Evolutionary conservation across 371 early-diverging fungal species (phyloP), one percentile per base, ranked within the genome.

Genomic region (Lichtheimia hyalospora): DNA sequence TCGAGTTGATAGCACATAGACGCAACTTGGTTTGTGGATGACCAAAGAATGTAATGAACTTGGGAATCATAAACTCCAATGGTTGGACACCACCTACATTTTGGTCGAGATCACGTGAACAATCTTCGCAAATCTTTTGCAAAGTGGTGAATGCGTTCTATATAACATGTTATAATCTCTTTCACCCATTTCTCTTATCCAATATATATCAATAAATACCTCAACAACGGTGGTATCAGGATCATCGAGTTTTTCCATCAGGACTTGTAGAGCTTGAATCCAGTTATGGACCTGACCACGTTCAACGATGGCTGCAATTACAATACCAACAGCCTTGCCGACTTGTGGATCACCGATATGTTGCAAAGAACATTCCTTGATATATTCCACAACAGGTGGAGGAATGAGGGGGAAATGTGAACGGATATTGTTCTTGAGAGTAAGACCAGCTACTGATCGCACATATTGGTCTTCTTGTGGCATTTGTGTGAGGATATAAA

Each of bases 101-200:
- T 57, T 79, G 73, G 57, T 92, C 91, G 23, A 98, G 84, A 50
- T 92, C 89, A 25, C 80, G 83, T 51, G 89, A 73, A 50, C 87
- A 90, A 69, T 96, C 98, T 69, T 97, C 97, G 75, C 96, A 96
- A 62, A 96, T 91, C 77, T 93, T 95, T 70, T 86, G 82, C 59
- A 97, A 72, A 8, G 95, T 92, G 50, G 86, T 85, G 68, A 94
- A 92, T 18, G 93, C 84, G 52, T 92, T 90, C 92, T 93, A 75
- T 12, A 49, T 13, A 46, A 25, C 16, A 5, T n/a, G 18, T 21
- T 21, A n/a, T 16, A 6, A 44, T 15, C 18, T 18, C 18, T 18
- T 13, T 46, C 46, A 5, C 15, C 18, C 46, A 21, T 46, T 46
- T 16, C 18, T 46, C 21, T 8, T 46, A 21, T 8, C 46, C 46